Base-by-base conservation (phyloP, 768 basidiomycete species). In the Panus rudis region DNA sequence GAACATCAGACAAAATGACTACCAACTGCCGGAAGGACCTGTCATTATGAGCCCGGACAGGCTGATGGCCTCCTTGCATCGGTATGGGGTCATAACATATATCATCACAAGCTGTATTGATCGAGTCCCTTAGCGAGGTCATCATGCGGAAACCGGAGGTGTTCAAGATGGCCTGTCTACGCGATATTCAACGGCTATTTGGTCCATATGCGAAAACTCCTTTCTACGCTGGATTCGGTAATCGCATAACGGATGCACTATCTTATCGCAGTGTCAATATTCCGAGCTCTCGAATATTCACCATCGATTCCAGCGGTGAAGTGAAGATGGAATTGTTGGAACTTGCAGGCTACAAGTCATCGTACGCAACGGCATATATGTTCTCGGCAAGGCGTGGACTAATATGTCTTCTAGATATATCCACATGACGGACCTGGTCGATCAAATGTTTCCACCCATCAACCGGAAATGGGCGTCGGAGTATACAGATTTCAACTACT, bases 91-190 rank as follows among this genome's bases (percentile, higher is more conserved):
- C 39, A 16, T 30, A 4, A 20, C 4, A 13, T 13, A 21, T n/a
- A n/a, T 26, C 21, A 14, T 11, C 6, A 17, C 4, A 7, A 13
- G 8, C 12, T 27, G 17, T 5, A 32, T n/a, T 37, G 12, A 38
- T 45, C 10, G 17, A 3, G 12, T 17, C 22, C 26, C 42, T 7
- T 54, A 96, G 92, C 4, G 96, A 99, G 66, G 94, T 99, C 13
- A 94, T 99, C 57, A 88, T 98, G 85, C 84, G 93, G 27, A 97
- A 98, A 63, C 96, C 96, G 0, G 96, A 99, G 58, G 77, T 98
- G n/a, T 99, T 99, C 76, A 99, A 99, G 68, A 99, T 99, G 96
- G 92, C 94, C 2, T 97, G 93, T 65, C 66, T 98, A 46, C 76
- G 92, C 32, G 96, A 98, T 64, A 94, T 98, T 42, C 89, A 89